phyloP scores from a whole-genome alignment of 805 yeast genomes.

The Wickerhamiella slavikovae region DNA sequence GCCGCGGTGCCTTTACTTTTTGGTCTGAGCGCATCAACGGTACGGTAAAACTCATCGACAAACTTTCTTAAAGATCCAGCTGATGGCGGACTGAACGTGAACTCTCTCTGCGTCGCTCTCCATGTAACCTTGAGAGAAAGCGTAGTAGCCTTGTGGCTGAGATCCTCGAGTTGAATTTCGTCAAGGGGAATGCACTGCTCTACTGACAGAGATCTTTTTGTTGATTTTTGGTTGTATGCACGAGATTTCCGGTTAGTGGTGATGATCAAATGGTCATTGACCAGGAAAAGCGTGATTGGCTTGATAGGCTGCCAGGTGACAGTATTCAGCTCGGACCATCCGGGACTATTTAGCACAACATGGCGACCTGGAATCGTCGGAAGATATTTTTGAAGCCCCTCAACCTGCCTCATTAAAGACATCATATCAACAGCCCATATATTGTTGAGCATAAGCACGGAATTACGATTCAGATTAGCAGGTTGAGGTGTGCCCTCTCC shows the following conservation, averaged over 20 bases:
- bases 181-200: slow-evolving; percentile 61
- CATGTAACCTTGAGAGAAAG: slow-evolving; percentile 7
- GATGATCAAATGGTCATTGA: slow-evolving; percentile 57
- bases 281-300: slow-evolving; percentile 51
- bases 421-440: slow-evolving; percentile 64
- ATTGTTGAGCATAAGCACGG: slow-evolving; percentile 51
- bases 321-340: slow-evolving; percentile 73
- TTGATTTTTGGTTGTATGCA: slow-evolving; percentile 15
- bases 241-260: slow-evolving; percentile 35
- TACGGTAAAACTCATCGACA: slow-evolving; percentile 1
- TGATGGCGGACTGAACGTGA: background rate
- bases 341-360: slow-evolving; percentile 52
- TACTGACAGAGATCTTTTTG: slow-evolving; percentile 31
- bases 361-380: slow-evolving; percentile 66
- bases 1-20: background rate
- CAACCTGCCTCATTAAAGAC: slow-evolving; percentile 58
- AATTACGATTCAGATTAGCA: slow-evolving; percentile 9
- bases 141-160: slow-evolving; percentile 17
- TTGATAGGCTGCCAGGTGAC: slow-evolving; percentile 68
- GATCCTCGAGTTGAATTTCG: slow-evolving; percentile 24
- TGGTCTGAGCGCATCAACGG: background rate
- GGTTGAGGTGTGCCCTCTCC: slow-evolving; percentile 1
- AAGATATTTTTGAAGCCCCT: slow-evolving; percentile 70
- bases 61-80: background rate
- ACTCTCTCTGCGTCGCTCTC: slow-evolving; percentile 4